Base-by-base conservation (phyloP, 1,139 yeast species). In the Hansenula sp. region DNA sequence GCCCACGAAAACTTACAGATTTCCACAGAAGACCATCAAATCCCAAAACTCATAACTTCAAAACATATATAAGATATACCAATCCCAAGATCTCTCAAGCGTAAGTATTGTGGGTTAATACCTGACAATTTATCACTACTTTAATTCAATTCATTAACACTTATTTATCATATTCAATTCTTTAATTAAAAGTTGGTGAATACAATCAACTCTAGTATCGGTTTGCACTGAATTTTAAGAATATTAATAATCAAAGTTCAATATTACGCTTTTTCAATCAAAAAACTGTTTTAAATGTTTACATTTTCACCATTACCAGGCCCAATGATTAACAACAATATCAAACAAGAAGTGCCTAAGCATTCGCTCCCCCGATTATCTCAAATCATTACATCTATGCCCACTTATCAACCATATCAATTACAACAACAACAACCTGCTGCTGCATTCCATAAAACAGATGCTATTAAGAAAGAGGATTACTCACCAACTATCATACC, bases 361-460 rank as follows among this genome's bases (percentile, higher is more conserved):
- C 43, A 41, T 20, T 37, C 41, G 4, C 25, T 46, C 12, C 50
- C 50, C 6, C 50, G 48, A 2, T 22, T 46, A 11, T 44, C 50
- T 1, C 47, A 46, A 11, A 42, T 46, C 17, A 44, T 46, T 11
- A 44, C 37, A 14, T 27, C 27, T 14, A 20, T 24, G 29, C 35
- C 29, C 7, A 18, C 24, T 3, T 25, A 27, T 9, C 36, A 32
- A 21, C 33, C n/a, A 16, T 16, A 11, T 11, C 24, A n/a, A 12
- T 4, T 16, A 20, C 24, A 18, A 11, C 32, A 20, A 25, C 31
- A 36, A 25, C 25, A 17, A 17, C 32, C 5, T 24, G 13, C 12
- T 9, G 24, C 20, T 3, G 4, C 25, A 19, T 29, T 17, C 4
- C 34, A 24, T 12, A 35, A 38, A 13, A 35, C 25, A 13, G 34